These are phyloP conservation scores for Helminthosporium solani DNA, from an alignment of 2,329 filamentous ascomycete species.

Conservation along the genomic window DNA sequence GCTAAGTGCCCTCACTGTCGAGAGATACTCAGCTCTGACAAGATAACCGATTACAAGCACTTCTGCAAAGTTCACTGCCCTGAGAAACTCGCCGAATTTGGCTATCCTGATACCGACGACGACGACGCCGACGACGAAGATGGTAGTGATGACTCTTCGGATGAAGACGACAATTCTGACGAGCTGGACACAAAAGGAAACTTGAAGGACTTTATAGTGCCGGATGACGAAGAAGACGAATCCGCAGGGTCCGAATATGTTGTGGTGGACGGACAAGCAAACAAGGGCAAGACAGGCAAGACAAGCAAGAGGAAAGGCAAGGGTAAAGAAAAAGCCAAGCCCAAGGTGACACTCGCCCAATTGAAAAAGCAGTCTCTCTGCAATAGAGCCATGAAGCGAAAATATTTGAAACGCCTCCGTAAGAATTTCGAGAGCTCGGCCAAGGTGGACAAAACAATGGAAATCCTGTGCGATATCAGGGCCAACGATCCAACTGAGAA, in stretches of 20 bases:
- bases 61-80: conserved; percentile 75
- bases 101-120: conserved; percentile 9
- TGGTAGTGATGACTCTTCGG: conserved; percentile 36
- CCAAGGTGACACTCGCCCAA: conserved; percentile 57
- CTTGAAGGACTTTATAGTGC: conserved; percentile 59
- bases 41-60: conserved; percentile 70
- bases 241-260: conserved; percentile 4
- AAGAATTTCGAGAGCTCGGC: conserved; percentile 72
- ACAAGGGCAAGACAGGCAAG: conserved; percentile 16
- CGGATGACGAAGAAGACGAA: conserved; percentile 43
- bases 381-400: conserved; percentile 64
- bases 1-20: conserved; percentile 78
- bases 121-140: conserved; percentile 26
- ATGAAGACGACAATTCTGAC: conserved; percentile 46
- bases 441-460: conserved; percentile 69
- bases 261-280: conserved; percentile 9
- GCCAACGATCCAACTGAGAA: conserved; percentile 62
- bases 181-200: conserved; percentile 36
- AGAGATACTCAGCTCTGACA: conserved; percentile 62
- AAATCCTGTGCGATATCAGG: conserved; percentile 59
- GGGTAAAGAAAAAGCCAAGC: conserved; percentile 46
- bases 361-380: conserved; percentile 67
- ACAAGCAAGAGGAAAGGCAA: conserved; percentile 46
- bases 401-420: conserved; percentile 68
- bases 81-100: conserved; percentile 44